A percentile compares a stretch with the other conserved stretches of the same genome.
Conservation (phyloP, 75 land plant genomes). For the Sequoia sempervirens region DNA sequence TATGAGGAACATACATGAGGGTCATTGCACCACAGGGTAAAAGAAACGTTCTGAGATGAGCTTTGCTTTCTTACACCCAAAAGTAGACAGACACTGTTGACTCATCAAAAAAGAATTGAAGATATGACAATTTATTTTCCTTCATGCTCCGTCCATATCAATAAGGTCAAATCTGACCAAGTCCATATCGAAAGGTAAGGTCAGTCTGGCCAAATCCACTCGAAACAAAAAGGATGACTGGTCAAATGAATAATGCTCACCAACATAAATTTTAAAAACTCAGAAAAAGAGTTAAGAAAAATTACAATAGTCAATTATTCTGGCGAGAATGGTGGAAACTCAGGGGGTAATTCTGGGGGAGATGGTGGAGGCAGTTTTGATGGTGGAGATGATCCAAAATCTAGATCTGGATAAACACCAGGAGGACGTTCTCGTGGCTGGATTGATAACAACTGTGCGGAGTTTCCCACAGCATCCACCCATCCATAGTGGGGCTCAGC, state of each 20-base stretch:
- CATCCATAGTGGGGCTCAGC: conserved; percentile 98
- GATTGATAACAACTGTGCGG: conserved; percentile 76
- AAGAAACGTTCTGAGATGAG: not conserved
- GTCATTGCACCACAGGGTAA: not conserved
- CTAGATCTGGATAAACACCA: conserved; percentile 69
- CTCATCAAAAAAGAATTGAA: not conserved
- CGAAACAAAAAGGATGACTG: not conserved
- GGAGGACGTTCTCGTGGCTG: conserved; percentile 76
- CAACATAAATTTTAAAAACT: not conserved
- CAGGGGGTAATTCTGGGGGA: not conserved
- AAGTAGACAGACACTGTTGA: not conserved
- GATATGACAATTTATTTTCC: conserved; percentile 1
- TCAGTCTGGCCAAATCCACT: not conserved
- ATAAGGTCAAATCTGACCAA: conserved; percentile 1
- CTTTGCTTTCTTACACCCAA: not conserved
- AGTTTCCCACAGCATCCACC: conserved; percentile 95
- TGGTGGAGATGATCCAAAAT: conserved; percentile 49
- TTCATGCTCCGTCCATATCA: not conserved
- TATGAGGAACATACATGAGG: not conserved
- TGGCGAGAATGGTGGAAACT: conserved; percentile 1
- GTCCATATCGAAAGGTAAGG: not conserved
- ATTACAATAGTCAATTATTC: conserved; percentile 8
- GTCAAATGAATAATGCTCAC: conserved; percentile 6
- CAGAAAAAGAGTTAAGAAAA: not conserved
- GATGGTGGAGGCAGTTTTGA: conserved; percentile 2